phyloP scores from a whole-genome alignment of 2,329 filamentous ascomycete genomes.

The Alternaria triticimaculans region DNA sequence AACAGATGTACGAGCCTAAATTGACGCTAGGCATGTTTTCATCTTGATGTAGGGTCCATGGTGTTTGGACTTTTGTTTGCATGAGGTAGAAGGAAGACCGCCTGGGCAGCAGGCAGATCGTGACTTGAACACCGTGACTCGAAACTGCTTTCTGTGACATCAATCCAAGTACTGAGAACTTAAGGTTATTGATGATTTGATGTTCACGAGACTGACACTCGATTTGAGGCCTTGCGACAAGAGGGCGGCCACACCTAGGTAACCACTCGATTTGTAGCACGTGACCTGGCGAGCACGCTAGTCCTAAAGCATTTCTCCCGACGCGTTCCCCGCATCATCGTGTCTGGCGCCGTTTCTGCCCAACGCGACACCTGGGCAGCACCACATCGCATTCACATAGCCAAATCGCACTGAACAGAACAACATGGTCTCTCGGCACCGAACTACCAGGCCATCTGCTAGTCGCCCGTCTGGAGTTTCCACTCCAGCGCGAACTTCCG shows the following conservation, averaged over 20 bases:
- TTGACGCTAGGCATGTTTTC: not conserved
- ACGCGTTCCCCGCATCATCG: constrained; percentile 11
- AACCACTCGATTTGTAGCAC: not conserved
- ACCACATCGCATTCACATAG: not conserved
- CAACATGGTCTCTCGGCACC: constrained; percentile 31
- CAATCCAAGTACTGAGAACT: fast-evolving
- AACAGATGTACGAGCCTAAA: not conserved
- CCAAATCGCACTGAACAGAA: not conserved
- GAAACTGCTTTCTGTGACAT: not conserved
- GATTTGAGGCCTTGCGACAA: not conserved
- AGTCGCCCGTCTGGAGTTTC: constrained; percentile 11
- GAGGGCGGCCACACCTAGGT: too few relatives aligned
- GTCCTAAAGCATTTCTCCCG: not conserved
- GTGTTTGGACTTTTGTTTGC: not conserved
- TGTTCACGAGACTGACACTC: not conserved
- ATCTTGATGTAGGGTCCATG: not conserved
- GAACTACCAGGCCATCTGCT: constrained; percentile 18
- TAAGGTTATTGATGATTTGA: fast-evolving
- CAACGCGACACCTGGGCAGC: not conserved
- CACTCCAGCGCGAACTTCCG: constrained; percentile 7
- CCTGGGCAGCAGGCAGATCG: not conserved
- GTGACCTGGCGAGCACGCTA: constrained; percentile 12
- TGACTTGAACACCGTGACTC: not conserved
- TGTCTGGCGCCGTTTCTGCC: not conserved
- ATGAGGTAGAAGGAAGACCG: not conserved